These are phyloP conservation scores for Pseudozyma hubeiensis DNA, from an alignment of 1,284 basidiomycete species.

Conservation along the genomic window DNA sequence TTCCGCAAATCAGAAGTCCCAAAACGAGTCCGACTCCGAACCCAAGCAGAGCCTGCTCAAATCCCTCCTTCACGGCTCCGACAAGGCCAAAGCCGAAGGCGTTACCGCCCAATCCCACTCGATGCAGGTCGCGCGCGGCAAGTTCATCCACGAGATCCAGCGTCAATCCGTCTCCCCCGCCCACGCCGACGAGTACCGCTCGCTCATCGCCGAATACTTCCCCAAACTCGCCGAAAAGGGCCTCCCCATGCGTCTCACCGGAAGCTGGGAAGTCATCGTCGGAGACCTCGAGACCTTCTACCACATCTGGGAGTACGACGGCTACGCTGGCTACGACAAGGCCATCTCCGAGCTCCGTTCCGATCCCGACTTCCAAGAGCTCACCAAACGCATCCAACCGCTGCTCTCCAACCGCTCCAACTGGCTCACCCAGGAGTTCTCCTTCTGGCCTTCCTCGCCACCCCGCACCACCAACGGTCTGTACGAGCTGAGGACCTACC, in stretches of 20 bases:
- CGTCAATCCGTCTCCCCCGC: conserved; percentile 60
- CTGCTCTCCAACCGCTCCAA: conserved; percentile 56
- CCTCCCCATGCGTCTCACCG: conserved; percentile 46
- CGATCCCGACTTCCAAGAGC: conserved; percentile 45
- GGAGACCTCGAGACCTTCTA: conserved; percentile 67
- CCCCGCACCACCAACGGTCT: conserved; percentile 46
- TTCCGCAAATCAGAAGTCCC: not conserved
- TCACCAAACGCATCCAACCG: conserved; percentile 33
- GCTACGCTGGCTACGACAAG: conserved; percentile 64
- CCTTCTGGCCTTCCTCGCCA: conserved; percentile 61
- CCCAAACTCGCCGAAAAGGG: conserved; percentile 53
- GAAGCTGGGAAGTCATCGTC: conserved; percentile 63
- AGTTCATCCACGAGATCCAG: conserved; percentile 66
- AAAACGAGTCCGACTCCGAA: conserved; percentile 1
- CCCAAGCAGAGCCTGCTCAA: conserved; percentile 51
- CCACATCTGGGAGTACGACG: conserved; percentile 66
- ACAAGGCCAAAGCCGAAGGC: conserved; percentile 52
- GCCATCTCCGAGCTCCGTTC: conserved; percentile 32
- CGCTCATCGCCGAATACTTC: conserved; percentile 50
- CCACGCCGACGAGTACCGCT: conserved; percentile 52
- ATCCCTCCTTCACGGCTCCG: conserved; percentile 61
- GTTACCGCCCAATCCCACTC: conserved; percentile 48
- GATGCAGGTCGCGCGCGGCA: conserved; percentile 55
- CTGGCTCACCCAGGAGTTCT: conserved; percentile 66
- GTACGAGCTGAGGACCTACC: conserved; percentile 65